Base-by-base conservation (phyloP, 192 early-diverging fungal species). In the Linnemannia zychae region DNA sequence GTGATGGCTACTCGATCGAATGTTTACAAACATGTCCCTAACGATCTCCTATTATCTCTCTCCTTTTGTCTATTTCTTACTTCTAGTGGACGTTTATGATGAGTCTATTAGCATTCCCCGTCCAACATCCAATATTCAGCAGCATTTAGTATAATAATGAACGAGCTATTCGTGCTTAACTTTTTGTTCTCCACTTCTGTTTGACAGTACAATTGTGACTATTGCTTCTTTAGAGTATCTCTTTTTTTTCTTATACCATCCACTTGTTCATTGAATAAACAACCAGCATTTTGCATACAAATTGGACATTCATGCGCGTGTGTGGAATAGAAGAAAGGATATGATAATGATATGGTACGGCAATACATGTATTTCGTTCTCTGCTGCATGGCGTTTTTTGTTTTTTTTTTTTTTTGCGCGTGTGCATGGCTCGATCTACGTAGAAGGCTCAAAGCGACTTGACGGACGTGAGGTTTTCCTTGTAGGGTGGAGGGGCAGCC, bases 111-210 rank as follows among this genome's bases (percentile, higher is more conserved):
- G 77, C 50, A 67, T 85, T 33, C 83, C 77, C 34, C 77, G 83
- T 3, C 83, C 83, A 47, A 85, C 83, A 31, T 85, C 83, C 63
- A 65, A 79, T 46, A 79, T 85, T 50, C 83, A 85, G 33, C 83
- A 79, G 69, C n/a, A 79, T 67, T 66, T 79, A 46, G 11, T 67
- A 4, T 68, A 50, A 12, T 13, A 44, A 44, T 44, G 40, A 44
- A 44, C 40, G 9, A 44, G 9, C 40, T 3, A 44, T 9, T 18
- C 50, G 22, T 53, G 50, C 50, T 53, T 22, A 53, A n/a, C 6
- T 53, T 53, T 53, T 9, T 9, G 3, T 44, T 9, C 40, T 44
- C 40, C 9, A 3, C 40, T 44, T 44, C 40, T 44, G n/a, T n/a
- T n/a, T n/a, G n/a, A n/a, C n/a, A n/a, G n/a, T 44, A 6, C 40